Conservation (phyloP, 164 flowering plant genomes). For the Aristolochia contorta region DNA sequence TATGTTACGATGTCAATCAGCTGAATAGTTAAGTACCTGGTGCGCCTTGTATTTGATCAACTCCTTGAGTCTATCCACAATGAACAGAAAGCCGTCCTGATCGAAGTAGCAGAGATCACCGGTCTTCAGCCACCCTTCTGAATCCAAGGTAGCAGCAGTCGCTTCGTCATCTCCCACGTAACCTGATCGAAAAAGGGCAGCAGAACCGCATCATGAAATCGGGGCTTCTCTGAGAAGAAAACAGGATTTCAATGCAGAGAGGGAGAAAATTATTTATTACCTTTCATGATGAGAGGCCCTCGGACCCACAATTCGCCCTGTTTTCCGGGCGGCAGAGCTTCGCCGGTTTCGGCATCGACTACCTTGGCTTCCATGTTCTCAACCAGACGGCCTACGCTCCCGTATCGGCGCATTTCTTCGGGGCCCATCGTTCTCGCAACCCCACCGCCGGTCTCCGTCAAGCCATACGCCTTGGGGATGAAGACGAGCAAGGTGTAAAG, state of each 20-base stretch:
- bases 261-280: constrained; percentile 24
- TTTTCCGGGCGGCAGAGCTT: constrained; percentile 58
- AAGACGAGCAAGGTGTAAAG: background rate
- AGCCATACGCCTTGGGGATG: constrained; percentile 75
- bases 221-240: no score
- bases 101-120: constrained; percentile 88
- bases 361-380: constrained; percentile 86
- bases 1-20: no score
- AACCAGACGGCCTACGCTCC: constrained; percentile 84
- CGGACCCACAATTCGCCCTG: constrained; percentile 91
- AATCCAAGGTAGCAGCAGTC: constrained; percentile 67
- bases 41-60: constrained; percentile 88
- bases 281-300: constrained; percentile 92
- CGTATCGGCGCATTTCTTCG: constrained; percentile 54
- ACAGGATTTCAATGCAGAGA: no score
- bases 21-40: constrained; percentile 18
- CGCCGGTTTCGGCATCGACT: constrained; percentile 57
- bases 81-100: constrained; percentile 81
- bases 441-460: constrained; percentile 95
- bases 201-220: no score
- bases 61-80: constrained; percentile 83
- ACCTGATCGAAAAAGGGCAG: constrained; percentile 27
- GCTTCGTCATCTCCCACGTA: constrained; percentile 76
- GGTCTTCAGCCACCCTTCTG: constrained; percentile 89
- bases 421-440: constrained; percentile 88